Evolutionary conservation across 2,329 filamentous ascomycete species (phyloP), one percentile per base, ranked within the genome.

Genomic region (Penicillium rolfsii): DNA sequence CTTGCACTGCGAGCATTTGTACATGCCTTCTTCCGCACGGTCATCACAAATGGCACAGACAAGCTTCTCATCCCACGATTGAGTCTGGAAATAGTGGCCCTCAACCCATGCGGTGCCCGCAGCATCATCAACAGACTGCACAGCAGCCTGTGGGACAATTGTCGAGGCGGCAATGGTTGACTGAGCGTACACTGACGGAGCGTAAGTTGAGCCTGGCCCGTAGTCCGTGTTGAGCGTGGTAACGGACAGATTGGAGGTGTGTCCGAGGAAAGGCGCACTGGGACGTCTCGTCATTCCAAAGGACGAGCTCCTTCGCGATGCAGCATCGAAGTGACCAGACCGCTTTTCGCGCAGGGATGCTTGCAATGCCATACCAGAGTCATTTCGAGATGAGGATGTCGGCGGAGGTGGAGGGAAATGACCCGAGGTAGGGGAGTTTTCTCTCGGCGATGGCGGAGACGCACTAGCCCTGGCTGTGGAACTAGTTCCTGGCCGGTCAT

Each of bases 291-390:
- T 91, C 72, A 93, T 83, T 33, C 89, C 91, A 76, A 97, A 96
- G 1, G 93, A 96, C n/a, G 93, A 96, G 79, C 93, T 97, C 66
- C 94, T 87, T 61, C 93, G 87, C n/a, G 90, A 90, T 66, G 82
- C 78, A 59, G 89, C 87, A 70, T 95, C 91, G 68, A 98, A 97
- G 74, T 97, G 92, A 1, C 91, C 93, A 3, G 95, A 98, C 55
- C 94, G 87, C 81, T 98, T 99, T 78, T 98, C 95, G 35, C 93
- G 88, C 59, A 99, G 81, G 4, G 91, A 96, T 19, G 91, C 87
- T 64, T 93, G 89, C 58, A 97, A 81, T 38, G 91, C 91, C 76
- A 95, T 96, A 1, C 92, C 94, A 4, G 94, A 97, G 73, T 99
- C 95, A 71, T 90, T 96, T 16, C 93, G 86, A 5, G 93, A 96